Base-by-base conservation (phyloP, 2,329 filamentous ascomycete species). In the Claviceps capensis region DNA sequence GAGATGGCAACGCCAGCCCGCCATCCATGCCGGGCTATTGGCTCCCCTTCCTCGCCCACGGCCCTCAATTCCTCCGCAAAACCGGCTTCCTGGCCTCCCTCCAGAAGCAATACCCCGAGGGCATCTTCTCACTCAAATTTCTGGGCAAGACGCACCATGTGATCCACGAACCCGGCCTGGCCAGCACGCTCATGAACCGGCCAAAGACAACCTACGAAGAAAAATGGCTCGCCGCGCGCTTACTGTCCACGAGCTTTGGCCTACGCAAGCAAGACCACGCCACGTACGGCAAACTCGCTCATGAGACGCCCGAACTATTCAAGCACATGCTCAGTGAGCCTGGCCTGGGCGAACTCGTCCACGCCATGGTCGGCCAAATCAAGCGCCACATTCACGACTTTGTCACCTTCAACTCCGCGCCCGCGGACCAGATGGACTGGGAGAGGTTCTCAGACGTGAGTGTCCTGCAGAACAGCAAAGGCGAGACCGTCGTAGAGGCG, bases 341-440 rank as follows among this genome's bases (percentile, higher is more conserved):
- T 0, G 59, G 60, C 7, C 50, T 68, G 5, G 51, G 55, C 5
- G 49, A 67, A 36, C 54, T 58, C 13, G 55, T 56, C 42, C 23
- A 55, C 8, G 52, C 40, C 13, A 56, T 56, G 1, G 36, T 61
- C 2, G 52, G 47, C 5, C 57, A 63, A 19, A 50, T 70, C 1
- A 61, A 62, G n/a, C 55, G 57, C 9, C 59, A 61, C 38, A 61
- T 67, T 9, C 59, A 62, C 1, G 67, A 70, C 46, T 58, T 69
- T 2, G 63, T 71, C 47, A 65, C 67, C 0, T 71, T 71, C 58
- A 70, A 67, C 54, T 57, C 58, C 6, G 65, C 63, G 16, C 58
- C 63, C 1, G 61, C 67, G 3, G 68, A 71, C 46, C 68, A 71
- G 53, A 61, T 59, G 47, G 64, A 65, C 6, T 71, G 69, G 69